A percentile compares a stretch with the other conserved stretches of the same genome.
Evolutionary conservation across 140 eudicot genomes (phyloP).

Genomic region (Senecio squalidus): DNA sequence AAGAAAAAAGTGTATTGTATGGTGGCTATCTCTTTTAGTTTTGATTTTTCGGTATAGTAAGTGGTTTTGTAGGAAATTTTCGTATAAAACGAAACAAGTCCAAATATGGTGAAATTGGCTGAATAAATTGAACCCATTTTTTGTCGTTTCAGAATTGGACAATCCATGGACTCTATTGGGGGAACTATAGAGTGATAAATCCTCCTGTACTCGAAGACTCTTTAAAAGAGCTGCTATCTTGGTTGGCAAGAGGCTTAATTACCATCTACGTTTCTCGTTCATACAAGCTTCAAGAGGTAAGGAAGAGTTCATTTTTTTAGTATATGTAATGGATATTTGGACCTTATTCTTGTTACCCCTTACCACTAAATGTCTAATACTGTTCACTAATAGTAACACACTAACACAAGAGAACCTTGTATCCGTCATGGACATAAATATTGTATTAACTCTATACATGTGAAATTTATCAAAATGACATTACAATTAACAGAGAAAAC

Average conservation of each 20-base stretch:
- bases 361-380: background rate
- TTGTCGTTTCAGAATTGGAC: conserved; percentile 79
- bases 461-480: background rate
- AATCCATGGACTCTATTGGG: conserved; percentile 93
- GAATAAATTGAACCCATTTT: background rate
- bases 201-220: conserved; percentile 70
- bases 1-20: background rate
- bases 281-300: conserved; percentile 67
- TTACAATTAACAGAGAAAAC: background rate
- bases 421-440: no score
- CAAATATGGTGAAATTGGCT: background rate
- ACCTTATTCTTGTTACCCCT: background rate
- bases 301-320: conserved; percentile 4
- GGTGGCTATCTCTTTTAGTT: background rate
- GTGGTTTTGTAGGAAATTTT: background rate
- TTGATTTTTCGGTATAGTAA: background rate
- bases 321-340: background rate
- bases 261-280: conserved; percentile 61
- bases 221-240: conserved; percentile 68
- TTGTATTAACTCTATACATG: no score
- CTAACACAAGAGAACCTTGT: no score
- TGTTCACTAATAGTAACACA: no score
- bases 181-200: conserved; percentile 48
- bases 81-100: background rate
- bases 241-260: conserved; percentile 70